Evolutionary conservation across 2,329 filamentous ascomycete species (phyloP), one percentile per base, ranked within the genome.

Genomic region (Arthrinium puccinioides): DNA sequence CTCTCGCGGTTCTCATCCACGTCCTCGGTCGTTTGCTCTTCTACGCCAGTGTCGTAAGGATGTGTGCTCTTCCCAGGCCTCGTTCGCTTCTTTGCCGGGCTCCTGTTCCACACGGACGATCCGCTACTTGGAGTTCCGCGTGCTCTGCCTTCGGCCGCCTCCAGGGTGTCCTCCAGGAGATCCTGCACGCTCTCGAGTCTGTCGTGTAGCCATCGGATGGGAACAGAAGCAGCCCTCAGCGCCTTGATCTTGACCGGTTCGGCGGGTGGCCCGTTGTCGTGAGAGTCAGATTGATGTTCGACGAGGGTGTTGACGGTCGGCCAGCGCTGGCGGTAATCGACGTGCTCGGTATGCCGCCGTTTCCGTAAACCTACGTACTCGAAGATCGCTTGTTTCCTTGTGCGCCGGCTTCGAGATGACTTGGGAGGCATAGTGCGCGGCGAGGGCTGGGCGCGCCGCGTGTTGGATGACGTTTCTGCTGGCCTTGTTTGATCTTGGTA

Each of bases 1-100:
- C n/a, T 13, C 7, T 9, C 21, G 14, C 15, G 6, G n/a, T 25
- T 24, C 11, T 26, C 24, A 6, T 9, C 8, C 23, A n/a, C 13
- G 20, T 21, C 3, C 4, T 26, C n/a, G 8, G 11, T 8, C 11
- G 25, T n/a, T 2, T 28, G 33, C 18, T 23, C 7, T n/a, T 26
- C 40, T 23, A 51, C 23, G 1, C 45, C 52, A 5, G 53, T 56
- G 27, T 57, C 53, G 32, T 57, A 57, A 1, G 55, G 55, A 21
- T 57, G 50, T 10, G 46, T 56, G 39, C 54, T 56, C 32, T 49
- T 46, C 5, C 55, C 55, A 2, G 53, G 53, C 18, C 39, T 48
- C 5, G 30, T 28, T 6, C 10, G 41, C 42, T n/a, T 32, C 29
- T 14, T 30, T 13, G 11, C 38, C 4, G 21, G 6, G 18, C 35